Conservation (phyloP, 306 rosid species). For the Spatholobus suberectus region DNA sequence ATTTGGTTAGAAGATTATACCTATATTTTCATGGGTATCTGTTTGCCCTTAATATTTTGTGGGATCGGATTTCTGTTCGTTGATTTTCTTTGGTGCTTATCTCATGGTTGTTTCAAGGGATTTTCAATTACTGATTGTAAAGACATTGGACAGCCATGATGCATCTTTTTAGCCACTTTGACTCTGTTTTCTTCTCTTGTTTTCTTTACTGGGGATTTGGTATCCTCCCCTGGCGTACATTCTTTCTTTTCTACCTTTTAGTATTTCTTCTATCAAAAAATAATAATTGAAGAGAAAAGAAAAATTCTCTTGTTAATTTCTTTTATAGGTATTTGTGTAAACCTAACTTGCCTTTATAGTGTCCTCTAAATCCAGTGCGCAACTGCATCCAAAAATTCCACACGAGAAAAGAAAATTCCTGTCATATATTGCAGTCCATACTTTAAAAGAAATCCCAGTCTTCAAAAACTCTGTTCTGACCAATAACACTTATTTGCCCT, state of each 20-base stretch:
- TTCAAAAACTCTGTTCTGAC: background rate
- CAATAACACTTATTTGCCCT: background rate
- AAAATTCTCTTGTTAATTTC: no score
- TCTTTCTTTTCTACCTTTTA: constrained; percentile 1
- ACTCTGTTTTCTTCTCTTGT: background rate
- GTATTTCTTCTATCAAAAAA: background rate
- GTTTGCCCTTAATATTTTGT: no score
- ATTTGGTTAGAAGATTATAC: background rate
- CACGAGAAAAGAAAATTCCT: background rate
- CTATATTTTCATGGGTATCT: background rate
- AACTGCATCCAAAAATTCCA: background rate
- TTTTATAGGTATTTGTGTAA: background rate
- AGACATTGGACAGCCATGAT: no score
- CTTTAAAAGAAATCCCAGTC: background rate
- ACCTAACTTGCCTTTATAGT: background rate
- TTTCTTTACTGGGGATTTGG: background rate
- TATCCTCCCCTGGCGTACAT: background rate
- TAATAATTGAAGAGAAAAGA: background rate
- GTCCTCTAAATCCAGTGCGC: background rate
- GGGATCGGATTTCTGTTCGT: no score
- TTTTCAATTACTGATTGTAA: no score
- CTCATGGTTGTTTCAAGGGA: no score
- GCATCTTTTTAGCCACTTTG: no score
- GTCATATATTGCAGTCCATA: background rate
- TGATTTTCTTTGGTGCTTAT: no score